These are phyloP conservation scores for Clavispora phyllophila DNA, from an alignment of 805 yeast species.

Conservation along the genomic window DNA sequence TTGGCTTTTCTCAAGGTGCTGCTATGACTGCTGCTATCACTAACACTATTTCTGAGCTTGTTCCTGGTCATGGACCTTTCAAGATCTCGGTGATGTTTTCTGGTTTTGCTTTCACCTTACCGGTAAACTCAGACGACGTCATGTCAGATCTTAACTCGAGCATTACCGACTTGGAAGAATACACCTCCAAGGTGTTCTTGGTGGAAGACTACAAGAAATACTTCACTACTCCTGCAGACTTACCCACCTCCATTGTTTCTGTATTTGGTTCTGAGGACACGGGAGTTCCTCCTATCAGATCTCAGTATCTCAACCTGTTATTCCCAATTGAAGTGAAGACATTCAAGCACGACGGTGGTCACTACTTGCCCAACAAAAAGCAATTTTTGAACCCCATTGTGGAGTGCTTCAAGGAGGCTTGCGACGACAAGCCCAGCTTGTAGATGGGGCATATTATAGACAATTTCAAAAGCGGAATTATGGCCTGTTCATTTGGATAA, in stretches of 20 bases:
- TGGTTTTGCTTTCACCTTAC: conserved; percentile 32
- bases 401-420: conserved; percentile 14
- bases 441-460: background rate
- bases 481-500: no score
- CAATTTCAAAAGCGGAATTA: no score
- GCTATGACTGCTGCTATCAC: conserved; percentile 30
- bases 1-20: conserved; percentile 43
- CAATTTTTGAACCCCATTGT: conserved; percentile 16
- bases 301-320: conserved; percentile 19
- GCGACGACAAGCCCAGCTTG: conserved; percentile 5
- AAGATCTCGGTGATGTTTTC: conserved; percentile 27
- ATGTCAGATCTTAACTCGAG: conserved; percentile 15
- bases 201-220: conserved; percentile 16
- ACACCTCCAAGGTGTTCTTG: conserved; percentile 15
- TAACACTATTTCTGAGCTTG: conserved; percentile 17
- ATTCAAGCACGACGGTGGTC: conserved; percentile 34
- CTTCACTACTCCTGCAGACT: conserved; percentile 13
- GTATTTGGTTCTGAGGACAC: conserved; percentile 29
- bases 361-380: conserved; percentile 29
- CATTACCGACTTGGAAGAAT: conserved; percentile 21
- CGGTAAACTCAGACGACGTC: conserved; percentile 12
- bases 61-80: conserved; percentile 23
- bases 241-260: conserved; percentile 22
- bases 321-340: conserved; percentile 14
- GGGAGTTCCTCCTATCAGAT: conserved; percentile 29